Base-by-base conservation (phyloP, 805 yeast species). In the Spathaspora passalidarum region DNA sequence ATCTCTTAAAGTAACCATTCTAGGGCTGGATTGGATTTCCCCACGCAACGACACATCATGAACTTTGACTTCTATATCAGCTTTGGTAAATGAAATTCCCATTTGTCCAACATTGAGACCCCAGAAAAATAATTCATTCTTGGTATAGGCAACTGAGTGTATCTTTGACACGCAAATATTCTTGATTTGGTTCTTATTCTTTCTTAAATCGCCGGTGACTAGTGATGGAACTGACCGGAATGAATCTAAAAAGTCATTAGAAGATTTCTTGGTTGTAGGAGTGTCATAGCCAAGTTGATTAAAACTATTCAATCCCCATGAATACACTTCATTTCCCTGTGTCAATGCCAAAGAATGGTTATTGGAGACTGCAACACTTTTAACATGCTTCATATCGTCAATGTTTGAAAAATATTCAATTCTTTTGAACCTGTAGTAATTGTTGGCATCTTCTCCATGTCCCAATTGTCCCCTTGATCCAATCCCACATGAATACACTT, bases 71-170 rank as follows among this genome's bases (percentile, higher is more conserved):
- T 67, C 73, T 2, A 56, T 46, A 11, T 50, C 38, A 5, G 51
- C 44, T 2, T 41, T 35, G 11, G 40, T 48, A 5, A 57, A 40
- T 11, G 68, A 54, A 42, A 78, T 68, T 2, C 92, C 92, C 82
- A 88, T 80, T 60, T 88, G 96, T 0, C 96, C 96, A 29, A 80
- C 66, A 57, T 88, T 86, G 32, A 84, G 64, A 2, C 96, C 96
- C 96, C 96, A 88, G 32, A 80, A 62, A 49, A 66, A 78, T 1
- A 85, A 51, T 8, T 76, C 78, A 37, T 66, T 59, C 5, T 66
- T 68, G 0, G 82, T 66, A 49, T 72, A 84, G 0, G 79, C 86
- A 16, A 82, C 73, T 3, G 92, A 80, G 59, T 88, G 95, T 10
- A 84, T 72, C 40, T 76, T 80, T 2, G 96, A 86, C 16, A 86